Conservation (phyloP, 768 basidiomycete genomes). For the Lactifluus volemus region DNA sequence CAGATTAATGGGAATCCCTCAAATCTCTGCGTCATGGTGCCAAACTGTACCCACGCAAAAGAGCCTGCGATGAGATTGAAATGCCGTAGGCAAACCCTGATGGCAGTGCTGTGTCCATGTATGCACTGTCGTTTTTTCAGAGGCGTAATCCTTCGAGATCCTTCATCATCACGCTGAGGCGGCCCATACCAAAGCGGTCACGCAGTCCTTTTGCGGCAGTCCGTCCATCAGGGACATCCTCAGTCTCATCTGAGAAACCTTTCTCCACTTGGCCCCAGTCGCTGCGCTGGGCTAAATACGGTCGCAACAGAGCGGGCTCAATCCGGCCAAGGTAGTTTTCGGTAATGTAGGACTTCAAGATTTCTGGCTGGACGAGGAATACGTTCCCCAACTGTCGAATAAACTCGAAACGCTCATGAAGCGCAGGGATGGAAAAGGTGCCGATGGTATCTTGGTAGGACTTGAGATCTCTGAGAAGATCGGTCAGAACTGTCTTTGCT, state of each 20-base stretch:
- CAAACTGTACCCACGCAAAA: too few relatives aligned
- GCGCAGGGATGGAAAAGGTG: conserved; percentile 72
- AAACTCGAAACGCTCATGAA: conserved; percentile 96
- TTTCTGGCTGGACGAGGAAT: conserved; percentile 93
- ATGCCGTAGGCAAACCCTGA: conserved; percentile 33
- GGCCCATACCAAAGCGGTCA: conserved; percentile 52
- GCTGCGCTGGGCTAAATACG: conserved; percentile 82
- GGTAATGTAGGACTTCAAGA: conserved; percentile 90
- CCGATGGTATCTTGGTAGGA: conserved; percentile 87
- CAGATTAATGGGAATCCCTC: not conserved
- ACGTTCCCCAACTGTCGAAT: conserved; percentile 94
- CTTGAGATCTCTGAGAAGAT: conserved; percentile 71
- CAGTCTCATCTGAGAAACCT: conserved; percentile 47
- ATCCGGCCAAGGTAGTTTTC: conserved; percentile 91
- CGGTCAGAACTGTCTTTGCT: not conserved
- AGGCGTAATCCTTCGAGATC: conserved; percentile 64
- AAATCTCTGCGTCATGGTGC: conserved; percentile 21
- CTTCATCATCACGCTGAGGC: conserved; percentile 81
- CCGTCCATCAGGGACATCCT: conserved; percentile 28
- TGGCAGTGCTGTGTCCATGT: conserved; percentile 49
- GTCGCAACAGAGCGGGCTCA: conserved; percentile 76
- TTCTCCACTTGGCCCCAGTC: conserved; percentile 88
- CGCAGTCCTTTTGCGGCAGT: conserved; percentile 48
- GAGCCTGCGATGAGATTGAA: conserved; percentile 37
- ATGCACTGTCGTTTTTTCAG: conserved; percentile 40